These are phyloP conservation scores for Paraconiothyrium sp. DNA, from an alignment of 2,329 filamentous ascomycete species.

Conservation along the genomic window DNA sequence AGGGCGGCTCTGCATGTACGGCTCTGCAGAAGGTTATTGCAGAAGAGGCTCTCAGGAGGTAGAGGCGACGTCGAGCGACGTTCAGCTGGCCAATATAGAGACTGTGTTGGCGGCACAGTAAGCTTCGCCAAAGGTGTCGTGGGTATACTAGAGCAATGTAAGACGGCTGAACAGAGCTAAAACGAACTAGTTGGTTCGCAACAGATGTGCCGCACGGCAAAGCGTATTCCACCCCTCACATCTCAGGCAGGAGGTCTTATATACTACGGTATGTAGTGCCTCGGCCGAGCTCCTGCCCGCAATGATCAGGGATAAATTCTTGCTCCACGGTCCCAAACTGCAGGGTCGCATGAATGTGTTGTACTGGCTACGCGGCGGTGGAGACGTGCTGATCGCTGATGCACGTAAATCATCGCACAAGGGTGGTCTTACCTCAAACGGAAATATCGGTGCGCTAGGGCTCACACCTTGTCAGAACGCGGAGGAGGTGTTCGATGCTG, in stretches of 20 bases:
- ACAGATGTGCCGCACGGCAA: too few species aligned
- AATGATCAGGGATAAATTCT: background rate
- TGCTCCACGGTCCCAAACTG: background rate
- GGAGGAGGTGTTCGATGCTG: too few species aligned
- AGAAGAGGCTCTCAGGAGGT: too few species aligned
- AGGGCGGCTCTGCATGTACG: too few species aligned
- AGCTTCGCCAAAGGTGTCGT: too few species aligned
- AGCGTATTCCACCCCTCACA: background rate
- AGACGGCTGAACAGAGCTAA: background rate
- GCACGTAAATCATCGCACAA: background rate
- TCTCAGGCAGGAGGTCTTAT: background rate
- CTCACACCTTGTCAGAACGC: too few species aligned
- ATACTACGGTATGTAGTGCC: background rate
- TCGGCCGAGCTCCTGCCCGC: background rate
- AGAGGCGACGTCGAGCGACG: background rate
- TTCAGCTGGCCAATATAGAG: background rate
- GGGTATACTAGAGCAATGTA: too few species aligned
- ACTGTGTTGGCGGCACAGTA: too few species aligned
- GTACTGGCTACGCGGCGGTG: background rate
- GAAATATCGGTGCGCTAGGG: too few species aligned
- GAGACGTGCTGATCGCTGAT: background rate
- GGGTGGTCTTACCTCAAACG: background rate
- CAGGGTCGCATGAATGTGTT: background rate
- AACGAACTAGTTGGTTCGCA: background rate
- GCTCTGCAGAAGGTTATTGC: too few species aligned